Conservation (phyloP, 768 basidiomycete species). For the Dictyophora rubrovolvata region DNA sequence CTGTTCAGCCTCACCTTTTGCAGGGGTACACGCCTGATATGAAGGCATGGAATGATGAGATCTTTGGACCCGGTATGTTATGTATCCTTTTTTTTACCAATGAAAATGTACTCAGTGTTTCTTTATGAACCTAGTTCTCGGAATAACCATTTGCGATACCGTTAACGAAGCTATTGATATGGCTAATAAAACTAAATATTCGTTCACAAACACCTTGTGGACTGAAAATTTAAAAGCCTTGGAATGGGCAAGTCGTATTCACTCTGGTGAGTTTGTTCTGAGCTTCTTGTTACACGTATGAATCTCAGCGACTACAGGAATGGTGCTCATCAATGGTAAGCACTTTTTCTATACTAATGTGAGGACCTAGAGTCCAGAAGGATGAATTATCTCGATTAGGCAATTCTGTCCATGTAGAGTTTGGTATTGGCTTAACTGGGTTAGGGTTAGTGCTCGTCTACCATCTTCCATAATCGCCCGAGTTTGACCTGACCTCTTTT, state of each 20-base stretch:
- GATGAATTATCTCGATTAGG: constrained; percentile 29
- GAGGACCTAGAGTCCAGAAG: constrained; percentile 33
- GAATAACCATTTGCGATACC: constrained; percentile 34
- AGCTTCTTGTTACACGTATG: not conserved
- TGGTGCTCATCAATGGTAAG: constrained; percentile 13
- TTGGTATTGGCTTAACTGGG: not conserved
- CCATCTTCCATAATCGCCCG: not conserved
- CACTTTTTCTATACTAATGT: constrained; percentile 50
- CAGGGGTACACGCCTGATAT: constrained; percentile 37
- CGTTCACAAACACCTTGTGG: constrained; percentile 43
- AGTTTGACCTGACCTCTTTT: not conserved
- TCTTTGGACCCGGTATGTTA: constrained; percentile 45
- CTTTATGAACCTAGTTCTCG: constrained; percentile 25
- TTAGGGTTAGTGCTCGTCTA: not conserved
- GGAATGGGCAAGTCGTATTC: constrained; percentile 36
- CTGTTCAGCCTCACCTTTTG: constrained; percentile 44
- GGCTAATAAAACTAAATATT: constrained; percentile 45
- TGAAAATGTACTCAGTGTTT: not conserved
- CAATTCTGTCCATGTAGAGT: not conserved
- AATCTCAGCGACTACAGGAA: not conserved
- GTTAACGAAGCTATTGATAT: constrained; percentile 44
- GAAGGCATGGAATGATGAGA: constrained; percentile 46
- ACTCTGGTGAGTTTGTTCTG: constrained; percentile 27
- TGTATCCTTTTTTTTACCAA: not conserved
- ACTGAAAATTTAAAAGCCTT: constrained; percentile 32